Evolutionary conservation across 352 stramenopile species (phyloP).

Genomic region (Pythium plurisporium): DNA sequence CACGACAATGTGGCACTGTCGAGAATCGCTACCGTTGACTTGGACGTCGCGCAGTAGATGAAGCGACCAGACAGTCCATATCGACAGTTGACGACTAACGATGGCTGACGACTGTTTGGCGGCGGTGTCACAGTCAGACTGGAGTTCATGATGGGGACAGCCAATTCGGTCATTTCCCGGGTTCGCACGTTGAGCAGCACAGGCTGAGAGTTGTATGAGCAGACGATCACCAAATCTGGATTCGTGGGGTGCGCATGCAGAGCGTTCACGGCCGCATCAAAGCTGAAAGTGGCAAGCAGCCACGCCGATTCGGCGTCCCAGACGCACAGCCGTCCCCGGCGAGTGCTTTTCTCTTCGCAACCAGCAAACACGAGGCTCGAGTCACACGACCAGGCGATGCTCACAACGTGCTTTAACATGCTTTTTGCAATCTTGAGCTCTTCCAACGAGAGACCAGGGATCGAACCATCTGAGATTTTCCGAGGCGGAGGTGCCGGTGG

Average conservation of each 20-base stretch:
- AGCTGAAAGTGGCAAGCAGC: conserved; percentile 53
- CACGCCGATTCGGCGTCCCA: conserved; percentile 61
- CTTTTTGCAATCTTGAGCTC: conserved; percentile 51
- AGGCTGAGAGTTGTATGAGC: conserved; percentile 49
- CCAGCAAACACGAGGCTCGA: conserved; percentile 52
- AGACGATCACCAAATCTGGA: conserved; percentile 51
- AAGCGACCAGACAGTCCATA: conserved; percentile 46
- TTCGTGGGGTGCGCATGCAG: conserved; percentile 53
- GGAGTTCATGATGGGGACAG: conserved; percentile 43
- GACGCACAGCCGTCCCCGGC: conserved; percentile 50
- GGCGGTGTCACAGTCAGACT: conserved; percentile 45
- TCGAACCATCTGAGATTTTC: conserved; percentile 10
- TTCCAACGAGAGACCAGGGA: conserved; percentile 29
- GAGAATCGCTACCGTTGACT: conserved; percentile 57
- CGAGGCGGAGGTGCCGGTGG: background rate
- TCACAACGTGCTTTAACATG: conserved; percentile 57
- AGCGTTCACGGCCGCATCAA: conserved; percentile 50
- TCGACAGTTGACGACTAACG: conserved; percentile 43
- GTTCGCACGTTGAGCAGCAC: conserved; percentile 49
- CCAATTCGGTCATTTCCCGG: conserved; percentile 25
- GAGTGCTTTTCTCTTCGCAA: conserved; percentile 64
- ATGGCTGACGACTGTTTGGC: conserved; percentile 49
- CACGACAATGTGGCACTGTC: conserved; percentile 43
- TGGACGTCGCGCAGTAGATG: conserved; percentile 70
- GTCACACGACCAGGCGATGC: conserved; percentile 65